Base-by-base conservation (phyloP, 163 green algal species). In the Scenedesmus sp. region DNA sequence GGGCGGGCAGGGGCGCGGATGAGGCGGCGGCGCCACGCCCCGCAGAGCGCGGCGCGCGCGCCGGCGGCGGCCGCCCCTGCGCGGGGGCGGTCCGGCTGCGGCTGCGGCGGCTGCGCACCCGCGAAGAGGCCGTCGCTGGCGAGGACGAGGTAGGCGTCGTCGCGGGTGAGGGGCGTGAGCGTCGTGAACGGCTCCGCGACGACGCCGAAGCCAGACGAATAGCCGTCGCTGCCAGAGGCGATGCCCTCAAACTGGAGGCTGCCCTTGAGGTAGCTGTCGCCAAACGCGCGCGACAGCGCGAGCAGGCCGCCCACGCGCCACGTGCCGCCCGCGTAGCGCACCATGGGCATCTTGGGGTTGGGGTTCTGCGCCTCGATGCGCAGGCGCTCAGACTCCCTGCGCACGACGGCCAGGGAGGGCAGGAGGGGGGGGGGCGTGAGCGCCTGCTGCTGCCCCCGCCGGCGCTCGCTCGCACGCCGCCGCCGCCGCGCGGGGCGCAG, bases 221-320 rank as follows among this genome's bases (percentile, higher is more conserved):
- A 96, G 45, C 72, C 71, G 74, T 95, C 87, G 11, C 63, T 63
- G 18, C 89, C 91, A 15, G 85, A 79, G 39, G 42, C 69, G 29
- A 96, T 70, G 48, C 91, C 92, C 84, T 96, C 92, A 87, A 96
- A 96, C 84, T 96, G 91, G 54, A 89, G 58, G 54, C 60, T 81
- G 60, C 83, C 86, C 85, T 97, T 98, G 60, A 97, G 79, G 81
- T 96, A 95, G 14, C 90, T 89, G 74, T 98, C 93, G 3, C 96
- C 96, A 86, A 99, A 98, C 0, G 96, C 95, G 28, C 96, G 87
- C 15, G 88, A 96, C n/a, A 99, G 88, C 4, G 96, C 96, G 71
- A 99, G 88, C 57, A 99, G 86, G 51, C 96, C 96, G 22, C 96
- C 96, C 44, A 97, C 92, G 7, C 96, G 86, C 96, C 96, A 99